A percentile compares a stretch with the other conserved stretches of the same genome.
phyloP scores from a whole-genome alignment of 2,329 filamentous ascomycete species.

The Exophiala lecanii-corni region DNA sequence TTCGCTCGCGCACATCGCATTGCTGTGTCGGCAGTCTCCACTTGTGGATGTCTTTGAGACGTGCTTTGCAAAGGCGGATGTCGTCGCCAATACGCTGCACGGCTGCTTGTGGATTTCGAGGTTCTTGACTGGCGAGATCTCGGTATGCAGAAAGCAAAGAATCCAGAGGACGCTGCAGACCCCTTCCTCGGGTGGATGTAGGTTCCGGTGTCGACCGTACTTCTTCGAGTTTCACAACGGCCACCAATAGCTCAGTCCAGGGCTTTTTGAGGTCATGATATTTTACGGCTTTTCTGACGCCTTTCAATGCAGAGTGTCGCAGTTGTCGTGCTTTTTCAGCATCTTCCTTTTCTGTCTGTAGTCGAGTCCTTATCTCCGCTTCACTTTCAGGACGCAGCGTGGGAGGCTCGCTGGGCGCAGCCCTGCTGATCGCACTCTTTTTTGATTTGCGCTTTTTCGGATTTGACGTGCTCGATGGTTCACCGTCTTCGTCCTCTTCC shows the following conservation, averaged over 20 bases:
- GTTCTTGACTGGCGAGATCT: background rate
- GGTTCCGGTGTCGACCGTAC: background rate
- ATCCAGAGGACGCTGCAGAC: slow-evolving; percentile 4
- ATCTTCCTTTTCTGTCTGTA: slow-evolving; percentile 13
- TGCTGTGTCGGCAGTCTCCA: too few relatives aligned
- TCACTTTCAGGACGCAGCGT: slow-evolving; percentile 11
- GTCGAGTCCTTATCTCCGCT: slow-evolving; percentile 5
- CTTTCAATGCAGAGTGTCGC: slow-evolving; percentile 10
- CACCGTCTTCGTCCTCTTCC: background rate
- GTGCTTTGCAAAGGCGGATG: background rate
- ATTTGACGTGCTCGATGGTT: too few relatives aligned
- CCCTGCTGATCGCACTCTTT: too few relatives aligned
- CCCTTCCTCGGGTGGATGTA: slow-evolving; percentile 12
- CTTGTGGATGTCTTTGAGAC: background rate
- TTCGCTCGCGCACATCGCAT: slow-evolving; percentile 8
- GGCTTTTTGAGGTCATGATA: slow-evolving; percentile 23
- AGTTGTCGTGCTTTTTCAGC: slow-evolving; percentile 8
- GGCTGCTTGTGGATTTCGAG: background rate
- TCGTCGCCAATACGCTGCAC: background rate
- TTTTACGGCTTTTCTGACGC: slow-evolving; percentile 24
- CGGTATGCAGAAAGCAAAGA: slow-evolving; percentile 1
- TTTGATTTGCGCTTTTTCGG: too few relatives aligned
- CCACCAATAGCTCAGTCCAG: slow-evolving; percentile 25
- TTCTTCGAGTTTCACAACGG: slow-evolving; percentile 10
- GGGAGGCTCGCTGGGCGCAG: too few relatives aligned